Evolutionary conservation across 306 rosid species (phyloP).

Genomic region (Alnus glutinosa): DNA sequence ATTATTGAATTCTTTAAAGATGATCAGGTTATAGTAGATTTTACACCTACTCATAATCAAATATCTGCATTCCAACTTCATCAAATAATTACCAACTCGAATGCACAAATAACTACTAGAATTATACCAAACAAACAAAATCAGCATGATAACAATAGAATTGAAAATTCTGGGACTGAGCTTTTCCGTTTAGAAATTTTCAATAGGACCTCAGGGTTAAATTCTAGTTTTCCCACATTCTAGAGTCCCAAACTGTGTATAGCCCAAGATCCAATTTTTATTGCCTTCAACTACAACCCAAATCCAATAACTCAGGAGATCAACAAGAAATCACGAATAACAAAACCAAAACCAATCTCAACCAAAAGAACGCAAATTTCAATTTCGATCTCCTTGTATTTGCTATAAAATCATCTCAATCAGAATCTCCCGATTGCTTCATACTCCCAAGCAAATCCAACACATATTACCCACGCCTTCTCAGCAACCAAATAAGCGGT

Average conservation of each 20-base stretch:
- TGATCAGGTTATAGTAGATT: background rate
- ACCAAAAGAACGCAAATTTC: background rate
- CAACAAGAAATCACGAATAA: background rate
- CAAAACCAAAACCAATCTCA: background rate
- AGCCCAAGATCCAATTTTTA: background rate
- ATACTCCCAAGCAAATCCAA: background rate
- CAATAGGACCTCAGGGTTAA: background rate
- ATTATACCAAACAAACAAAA: background rate
- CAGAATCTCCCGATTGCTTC: background rate
- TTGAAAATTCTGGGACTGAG: background rate
- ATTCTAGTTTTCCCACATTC: background rate
- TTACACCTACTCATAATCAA: background rate
- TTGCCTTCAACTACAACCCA: background rate
- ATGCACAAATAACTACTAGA: background rate
- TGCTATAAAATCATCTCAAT: background rate
- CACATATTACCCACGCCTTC: background rate
- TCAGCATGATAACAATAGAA: background rate
- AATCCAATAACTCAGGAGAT: background rate
- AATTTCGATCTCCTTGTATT: background rate
- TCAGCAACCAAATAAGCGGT: conserved; percentile 10
- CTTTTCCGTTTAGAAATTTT: background rate
- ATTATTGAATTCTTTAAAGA: background rate
- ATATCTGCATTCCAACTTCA: background rate
- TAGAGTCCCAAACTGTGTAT: background rate
- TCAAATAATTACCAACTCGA: background rate